These are phyloP conservation scores for Basidioascus undulatus DNA, from an alignment of 768 basidiomycete genomes.

Conservation along the genomic window DNA sequence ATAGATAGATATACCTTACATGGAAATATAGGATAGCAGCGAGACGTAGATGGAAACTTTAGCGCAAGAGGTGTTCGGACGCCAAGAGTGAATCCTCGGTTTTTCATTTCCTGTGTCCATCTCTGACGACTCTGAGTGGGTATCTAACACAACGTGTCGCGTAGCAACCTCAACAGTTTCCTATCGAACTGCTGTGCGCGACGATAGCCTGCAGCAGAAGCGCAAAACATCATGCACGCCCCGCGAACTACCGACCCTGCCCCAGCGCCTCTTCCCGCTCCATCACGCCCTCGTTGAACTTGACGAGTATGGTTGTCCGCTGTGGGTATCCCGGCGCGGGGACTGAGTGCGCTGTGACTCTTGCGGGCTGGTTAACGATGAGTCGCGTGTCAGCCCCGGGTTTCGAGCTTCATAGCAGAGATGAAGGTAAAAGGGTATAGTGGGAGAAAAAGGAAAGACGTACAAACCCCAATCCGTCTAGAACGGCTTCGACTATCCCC, in stretches of 20 bases:
- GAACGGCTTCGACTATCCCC: conserved; percentile 85
- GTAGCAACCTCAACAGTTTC: too few species aligned
- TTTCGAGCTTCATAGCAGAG: conserved; percentile 1
- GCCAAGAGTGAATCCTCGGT: too few species aligned
- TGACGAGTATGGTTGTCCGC: conserved; percentile 89
- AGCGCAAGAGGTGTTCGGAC: too few species aligned
- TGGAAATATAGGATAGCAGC: too few species aligned
- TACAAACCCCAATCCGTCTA: conserved; percentile 84
- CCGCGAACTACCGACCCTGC: conserved; percentile 30
- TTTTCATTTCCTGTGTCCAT: too few species aligned
- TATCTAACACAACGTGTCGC: too few species aligned
- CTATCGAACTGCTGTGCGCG: too few species aligned
- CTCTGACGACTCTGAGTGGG: too few species aligned
- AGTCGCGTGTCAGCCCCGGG: conserved; percentile 3
- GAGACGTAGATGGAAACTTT: too few species aligned
- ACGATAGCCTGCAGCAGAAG: too few species aligned
- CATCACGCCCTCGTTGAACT: conserved; percentile 74
- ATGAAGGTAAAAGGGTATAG: background rate
- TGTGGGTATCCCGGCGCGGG: conserved; percentile 55
- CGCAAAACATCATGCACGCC: too few species aligned
- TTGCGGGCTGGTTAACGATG: conserved; percentile 41
- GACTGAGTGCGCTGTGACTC: conserved; percentile 88
- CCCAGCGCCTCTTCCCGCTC: conserved; percentile 70
- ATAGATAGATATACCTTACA: too few species aligned
- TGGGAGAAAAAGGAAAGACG: conserved; percentile 19